phyloP scores from a whole-genome alignment of 495 filamentous ascomycete species.

The Endocarpon pusillum region DNA sequence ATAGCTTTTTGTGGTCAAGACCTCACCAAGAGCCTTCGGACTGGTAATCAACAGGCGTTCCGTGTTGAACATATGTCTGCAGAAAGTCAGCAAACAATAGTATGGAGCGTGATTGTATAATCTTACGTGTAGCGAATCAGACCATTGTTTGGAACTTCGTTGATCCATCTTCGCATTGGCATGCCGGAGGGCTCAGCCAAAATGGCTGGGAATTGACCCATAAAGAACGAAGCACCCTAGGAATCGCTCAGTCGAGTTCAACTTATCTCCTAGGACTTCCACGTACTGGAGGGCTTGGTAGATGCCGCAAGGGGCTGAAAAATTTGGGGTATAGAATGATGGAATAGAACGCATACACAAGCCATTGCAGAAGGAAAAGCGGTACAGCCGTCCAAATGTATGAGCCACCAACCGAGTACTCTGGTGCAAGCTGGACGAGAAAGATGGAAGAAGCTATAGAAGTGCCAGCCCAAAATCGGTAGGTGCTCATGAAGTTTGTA shows the following conservation, averaged over 20 bases:
- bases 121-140: constrained; percentile 46
- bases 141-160: constrained; percentile 60
- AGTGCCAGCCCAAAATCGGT: constrained; percentile 2
- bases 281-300: constrained; percentile 43
- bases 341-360: constrained; percentile 26
- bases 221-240: constrained; percentile 9
- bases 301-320: constrained; percentile 50
- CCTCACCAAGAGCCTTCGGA: constrained; percentile 48
- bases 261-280: no score
- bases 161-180: constrained; percentile 43
- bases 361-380: constrained; percentile 10
- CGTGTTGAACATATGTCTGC: constrained; percentile 34
- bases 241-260: no score
- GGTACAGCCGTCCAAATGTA: constrained; percentile 11
- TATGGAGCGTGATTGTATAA: not conserved
- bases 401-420: constrained; percentile 18
- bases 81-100: not conserved
- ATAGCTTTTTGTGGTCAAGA: constrained; percentile 52
- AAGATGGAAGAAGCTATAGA: constrained; percentile 1
- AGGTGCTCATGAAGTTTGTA: constrained; percentile 1
- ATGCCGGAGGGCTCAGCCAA: constrained; percentile 32
- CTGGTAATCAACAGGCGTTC: constrained; percentile 52
- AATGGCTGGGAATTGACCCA: constrained; percentile 38
- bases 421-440: constrained; percentile 14
- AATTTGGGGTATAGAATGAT: constrained; percentile 51